Evolutionary conservation across 108 stramenopile species (phyloP), one percentile per base, ranked within the genome.

Genomic region (Craspedostauros australis): DNA sequence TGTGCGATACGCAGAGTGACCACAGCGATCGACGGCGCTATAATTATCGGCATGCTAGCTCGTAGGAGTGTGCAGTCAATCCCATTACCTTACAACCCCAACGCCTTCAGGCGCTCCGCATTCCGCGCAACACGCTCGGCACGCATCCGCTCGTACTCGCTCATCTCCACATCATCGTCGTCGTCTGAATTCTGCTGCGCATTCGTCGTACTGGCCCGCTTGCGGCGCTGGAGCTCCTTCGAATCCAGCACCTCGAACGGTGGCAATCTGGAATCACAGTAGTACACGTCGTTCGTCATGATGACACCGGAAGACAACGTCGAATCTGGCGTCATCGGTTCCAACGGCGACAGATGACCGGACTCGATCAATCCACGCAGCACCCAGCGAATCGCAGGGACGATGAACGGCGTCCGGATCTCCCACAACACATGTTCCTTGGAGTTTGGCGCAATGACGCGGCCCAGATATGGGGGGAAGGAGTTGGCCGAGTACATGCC

Each of bases 401-500:
- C 58, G 1, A 76, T 52, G 57, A 75, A 81, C 21, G 73, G 60
- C 16, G 69, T 42, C 15, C 88, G 72, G 36, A 93, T 90, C 54
- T 93, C 92, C 92, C 92, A 93, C 12, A 48, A 52, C 18, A 73
- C 60, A 8, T 62, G 54, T 29, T 32, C 50, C 15, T 24, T 37
- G 26, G 48, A 46, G 31, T 33, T 49, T 9, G 43, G 14, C 12
- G 79, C 79, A 38, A 85, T 52, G 22, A 93, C 74, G 31, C 72
- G 67, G 3, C 92, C 92, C 43, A 93, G 65, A 52, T 76, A 93
- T 12, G 92, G 88, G 3, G 92, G 92, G 56, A 89, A 90, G 5
- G 76, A 80, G 29, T 65, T 70, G 57, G 68, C 70, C 3, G 69
- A 42, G 54, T 68, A 84, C 23, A 54, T 47, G 4, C 79, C 82